phyloP scores from a whole-genome alignment of 202 grass and related monocot genomes.

The Tripidium arundinaceum region DNA sequence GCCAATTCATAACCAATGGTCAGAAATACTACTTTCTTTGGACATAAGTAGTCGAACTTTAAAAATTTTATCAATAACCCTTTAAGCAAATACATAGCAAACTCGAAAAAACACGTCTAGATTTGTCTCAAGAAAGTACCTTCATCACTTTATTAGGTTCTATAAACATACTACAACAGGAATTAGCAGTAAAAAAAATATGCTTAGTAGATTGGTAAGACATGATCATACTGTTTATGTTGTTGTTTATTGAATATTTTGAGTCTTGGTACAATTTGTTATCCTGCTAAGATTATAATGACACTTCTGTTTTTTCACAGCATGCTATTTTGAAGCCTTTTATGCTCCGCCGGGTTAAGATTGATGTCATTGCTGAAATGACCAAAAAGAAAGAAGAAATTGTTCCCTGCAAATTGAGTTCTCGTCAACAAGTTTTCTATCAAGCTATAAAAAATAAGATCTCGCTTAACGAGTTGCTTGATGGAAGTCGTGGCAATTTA shows the following conservation, averaged over 20 bases:
- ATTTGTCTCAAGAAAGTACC: background rate
- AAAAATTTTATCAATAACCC: background rate
- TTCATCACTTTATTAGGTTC: background rate
- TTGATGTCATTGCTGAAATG: slow-evolving; percentile 99
- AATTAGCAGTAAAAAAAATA: background rate
- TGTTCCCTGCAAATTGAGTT: slow-evolving; percentile 92
- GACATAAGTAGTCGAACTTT: background rate
- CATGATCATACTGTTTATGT: slow-evolving; percentile 11
- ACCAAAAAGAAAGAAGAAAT: slow-evolving; percentile 95
- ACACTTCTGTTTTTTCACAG: slow-evolving; percentile 39
- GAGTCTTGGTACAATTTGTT: background rate
- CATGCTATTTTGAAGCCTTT: slow-evolving; percentile 98
- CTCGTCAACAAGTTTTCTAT: slow-evolving; percentile 95
- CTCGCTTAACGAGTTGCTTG: slow-evolving; percentile 87
- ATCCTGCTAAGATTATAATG: slow-evolving; percentile 15
- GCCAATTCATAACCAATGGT: background rate
- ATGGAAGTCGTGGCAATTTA: slow-evolving; percentile 78
- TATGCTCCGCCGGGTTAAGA: slow-evolving; percentile 96
- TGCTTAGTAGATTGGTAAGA: slow-evolving; percentile 92
- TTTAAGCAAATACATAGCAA: background rate
- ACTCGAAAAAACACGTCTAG: background rate
- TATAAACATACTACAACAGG: background rate
- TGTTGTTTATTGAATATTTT: slow-evolving; percentile 15
- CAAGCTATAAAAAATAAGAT: slow-evolving; percentile 99
- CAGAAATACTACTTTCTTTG: background rate